phyloP scores from a whole-genome alignment of 1,139 yeast species.

The Saccharomyces hybrid region DNA sequence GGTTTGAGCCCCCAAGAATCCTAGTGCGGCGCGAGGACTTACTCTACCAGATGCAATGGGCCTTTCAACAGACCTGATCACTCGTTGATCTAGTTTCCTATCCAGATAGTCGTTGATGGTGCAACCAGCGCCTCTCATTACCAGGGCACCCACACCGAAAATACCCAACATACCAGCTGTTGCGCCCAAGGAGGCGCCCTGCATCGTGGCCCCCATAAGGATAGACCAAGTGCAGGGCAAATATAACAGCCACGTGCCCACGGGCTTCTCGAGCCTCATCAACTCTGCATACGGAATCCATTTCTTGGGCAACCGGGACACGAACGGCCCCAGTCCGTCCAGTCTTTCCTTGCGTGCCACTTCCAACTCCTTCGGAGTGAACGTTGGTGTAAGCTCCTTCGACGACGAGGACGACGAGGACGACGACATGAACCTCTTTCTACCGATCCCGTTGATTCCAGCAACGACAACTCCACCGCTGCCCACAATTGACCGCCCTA shows the following conservation, averaged over 20 bases:
- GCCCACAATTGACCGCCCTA: not conserved
- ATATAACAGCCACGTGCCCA: constrained; percentile 76
- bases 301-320: constrained; percentile 56
- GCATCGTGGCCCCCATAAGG: constrained; percentile 68
- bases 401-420: not conserved
- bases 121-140: constrained; percentile 98
- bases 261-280: constrained; percentile 88
- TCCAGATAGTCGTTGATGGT: constrained; percentile 88
- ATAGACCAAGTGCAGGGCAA: constrained; percentile 62
- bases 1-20: constrained; percentile 64
- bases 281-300: constrained; percentile 88
- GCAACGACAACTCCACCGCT: not conserved
- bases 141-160: constrained; percentile 74
- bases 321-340: constrained; percentile 51
- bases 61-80: constrained; percentile 77
- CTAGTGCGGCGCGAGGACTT: constrained; percentile 59
- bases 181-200: constrained; percentile 58
- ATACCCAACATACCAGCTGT: constrained; percentile 53
- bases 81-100: constrained; percentile 72
- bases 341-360: constrained; percentile 51
- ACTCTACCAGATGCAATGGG: constrained; percentile 90
- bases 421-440: not conserved
- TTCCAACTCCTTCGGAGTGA: constrained; percentile 49
- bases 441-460: not conserved
- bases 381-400: constrained; percentile 18